These are phyloP conservation scores for Clonostachys byssicola DNA, from an alignment of 2,329 filamentous ascomycete genomes.

Conservation along the genomic window DNA sequence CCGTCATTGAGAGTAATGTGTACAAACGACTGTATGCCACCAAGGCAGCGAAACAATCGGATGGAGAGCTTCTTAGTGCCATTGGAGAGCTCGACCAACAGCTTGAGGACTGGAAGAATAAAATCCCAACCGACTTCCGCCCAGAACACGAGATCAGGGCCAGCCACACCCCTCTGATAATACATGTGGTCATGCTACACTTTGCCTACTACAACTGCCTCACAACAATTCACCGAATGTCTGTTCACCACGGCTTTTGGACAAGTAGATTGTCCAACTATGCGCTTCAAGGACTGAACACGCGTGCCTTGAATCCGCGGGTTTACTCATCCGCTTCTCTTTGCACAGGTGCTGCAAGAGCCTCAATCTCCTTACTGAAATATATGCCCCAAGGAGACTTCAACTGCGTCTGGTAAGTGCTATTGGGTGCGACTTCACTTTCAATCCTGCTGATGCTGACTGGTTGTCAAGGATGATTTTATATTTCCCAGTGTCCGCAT, in stretches of 20 bases:
- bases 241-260: constrained; percentile 97
- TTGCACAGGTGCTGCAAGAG: constrained; percentile 87
- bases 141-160: constrained; percentile 95
- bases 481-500: constrained; percentile 92
- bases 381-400: constrained; percentile 96
- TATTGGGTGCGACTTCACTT: not conserved
- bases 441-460: constrained; percentile 7
- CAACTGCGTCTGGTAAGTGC: constrained; percentile 83
- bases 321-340: constrained; percentile 92
- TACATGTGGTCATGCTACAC: constrained; percentile 91
- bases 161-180: constrained; percentile 84
- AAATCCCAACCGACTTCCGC: constrained; percentile 92
- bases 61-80: constrained; percentile 88
- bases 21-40: constrained; percentile 93
- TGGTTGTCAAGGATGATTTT: constrained; percentile 65
- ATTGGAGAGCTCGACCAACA: constrained; percentile 91
- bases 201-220: constrained; percentile 98
- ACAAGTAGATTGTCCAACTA: constrained; percentile 92
- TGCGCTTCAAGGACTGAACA: constrained; percentile 90
- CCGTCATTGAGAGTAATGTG: constrained; percentile 87
- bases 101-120: constrained; percentile 93
- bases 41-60: constrained; percentile 84
- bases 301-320: constrained; percentile 83
- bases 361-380: constrained; percentile 89
- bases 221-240: constrained; percentile 98